Percentiles rank a stretch among this genome's conserved stretches.
Evolutionary conservation across 768 basidiomycete species (phyloP).

Genomic region (Gymnopilus dilepis): DNA sequence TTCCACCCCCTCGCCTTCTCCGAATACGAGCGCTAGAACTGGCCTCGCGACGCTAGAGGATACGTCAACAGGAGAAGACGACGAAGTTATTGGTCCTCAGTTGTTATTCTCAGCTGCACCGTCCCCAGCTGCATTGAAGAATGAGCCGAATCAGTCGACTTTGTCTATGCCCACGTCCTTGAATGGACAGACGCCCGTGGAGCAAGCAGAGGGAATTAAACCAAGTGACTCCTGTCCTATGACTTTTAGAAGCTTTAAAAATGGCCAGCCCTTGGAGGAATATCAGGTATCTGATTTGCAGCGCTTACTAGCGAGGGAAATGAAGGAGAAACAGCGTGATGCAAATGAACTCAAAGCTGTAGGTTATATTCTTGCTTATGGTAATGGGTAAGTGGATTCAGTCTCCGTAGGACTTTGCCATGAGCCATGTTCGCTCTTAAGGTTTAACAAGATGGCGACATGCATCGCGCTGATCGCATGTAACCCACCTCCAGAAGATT

Average conservation of each 20-base stretch:
- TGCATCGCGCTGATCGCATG: neutral
- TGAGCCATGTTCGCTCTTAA: neutral
- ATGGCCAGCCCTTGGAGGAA: neutral
- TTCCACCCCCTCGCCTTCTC: no score
- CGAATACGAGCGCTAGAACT: no score
- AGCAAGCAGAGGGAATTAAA: no score
- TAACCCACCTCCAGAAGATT: neutral
- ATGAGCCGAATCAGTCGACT: no score
- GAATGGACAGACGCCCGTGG: no score
- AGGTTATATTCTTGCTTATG: neutral
- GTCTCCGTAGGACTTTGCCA: neutral
- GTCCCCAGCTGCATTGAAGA: no score
- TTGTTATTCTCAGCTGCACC: no score
- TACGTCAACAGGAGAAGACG: no score
- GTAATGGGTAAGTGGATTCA: neutral
- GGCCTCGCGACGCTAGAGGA: no score
- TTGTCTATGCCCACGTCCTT: no score
- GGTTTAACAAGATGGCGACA: neutral
- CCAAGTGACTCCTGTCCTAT: neutral
- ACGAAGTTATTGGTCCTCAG: no score
- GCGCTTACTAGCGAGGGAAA: neutral
- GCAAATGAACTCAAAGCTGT: neutral
- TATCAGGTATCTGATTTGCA: neutral
- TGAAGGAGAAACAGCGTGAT: neutral
- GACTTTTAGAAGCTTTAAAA: neutral